phyloP scores from a whole-genome alignment of 805 yeast genomes.

The Groenewaldozyma tartarivorans region DNA sequence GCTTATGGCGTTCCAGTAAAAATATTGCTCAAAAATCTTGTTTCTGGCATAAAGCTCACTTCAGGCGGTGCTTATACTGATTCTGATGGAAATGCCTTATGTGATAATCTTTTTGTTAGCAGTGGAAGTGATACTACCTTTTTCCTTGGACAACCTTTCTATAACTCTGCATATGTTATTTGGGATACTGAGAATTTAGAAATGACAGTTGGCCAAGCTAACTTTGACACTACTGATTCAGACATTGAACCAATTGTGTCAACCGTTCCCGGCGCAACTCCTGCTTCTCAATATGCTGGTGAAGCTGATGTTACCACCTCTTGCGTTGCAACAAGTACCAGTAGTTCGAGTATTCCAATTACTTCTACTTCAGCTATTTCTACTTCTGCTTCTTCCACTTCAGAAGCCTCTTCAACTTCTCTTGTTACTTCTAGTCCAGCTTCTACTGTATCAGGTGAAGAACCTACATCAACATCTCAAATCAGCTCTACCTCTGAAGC shows the following conservation, averaged over 20 bases:
- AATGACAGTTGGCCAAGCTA: conserved; percentile 47
- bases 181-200: conserved; percentile 48
- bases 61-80: background rate
- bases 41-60: background rate
- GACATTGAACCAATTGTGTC: conserved; percentile 19
- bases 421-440: background rate
- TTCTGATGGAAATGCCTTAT: conserved; percentile 6
- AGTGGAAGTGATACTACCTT: conserved; percentile 1
- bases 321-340: background rate
- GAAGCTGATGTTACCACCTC: background rate
- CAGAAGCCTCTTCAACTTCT: background rate
- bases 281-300: conserved; percentile 1
- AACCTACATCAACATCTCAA: background rate
- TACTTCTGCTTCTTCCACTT: background rate
- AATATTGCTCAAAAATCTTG: conserved; percentile 11
- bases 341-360: background rate
- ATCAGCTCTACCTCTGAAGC: background rate
- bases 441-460: background rate
- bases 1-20: conserved; percentile 17
- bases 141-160: conserved; percentile 49
- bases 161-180: conserved; percentile 56
- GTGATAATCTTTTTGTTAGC: conserved; percentile 8
- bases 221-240: conserved; percentile 16
- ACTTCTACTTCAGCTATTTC: background rate
- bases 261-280: conserved; percentile 7